Percentiles rank a stretch among this genome's conserved stretches.
These are phyloP conservation scores for Adansonia gregorii DNA, from an alignment of 441 rosid genomes.

Conservation along the genomic window DNA sequence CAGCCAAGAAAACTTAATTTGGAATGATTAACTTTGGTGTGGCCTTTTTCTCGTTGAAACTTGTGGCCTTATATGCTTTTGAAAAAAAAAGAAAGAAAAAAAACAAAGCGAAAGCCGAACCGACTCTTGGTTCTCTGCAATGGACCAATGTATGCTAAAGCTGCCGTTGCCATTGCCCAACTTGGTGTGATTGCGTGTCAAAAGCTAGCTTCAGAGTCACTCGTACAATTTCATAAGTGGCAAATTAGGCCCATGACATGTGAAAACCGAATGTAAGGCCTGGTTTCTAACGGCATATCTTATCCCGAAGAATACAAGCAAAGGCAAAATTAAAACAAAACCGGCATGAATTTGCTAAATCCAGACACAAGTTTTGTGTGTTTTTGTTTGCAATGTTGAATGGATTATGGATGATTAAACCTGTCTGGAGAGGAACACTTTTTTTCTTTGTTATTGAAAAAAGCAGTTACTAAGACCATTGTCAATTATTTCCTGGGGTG, in stretches of 20 bases:
- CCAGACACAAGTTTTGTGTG: background rate
- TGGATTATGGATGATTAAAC: background rate
- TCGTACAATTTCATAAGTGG: conserved; percentile 29
- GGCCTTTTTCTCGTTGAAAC: too few relatives aligned
- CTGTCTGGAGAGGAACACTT: background rate
- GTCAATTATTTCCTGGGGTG: too few relatives aligned
- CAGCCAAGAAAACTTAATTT: background rate
- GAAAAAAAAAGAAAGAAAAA: too few relatives aligned
- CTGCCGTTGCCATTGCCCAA: too few relatives aligned
- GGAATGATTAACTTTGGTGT: background rate
- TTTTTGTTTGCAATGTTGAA: background rate
- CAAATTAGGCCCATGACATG: conserved; percentile 28
- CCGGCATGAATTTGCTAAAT: background rate
- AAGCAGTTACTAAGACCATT: too few relatives aligned
- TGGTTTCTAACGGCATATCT: conserved; percentile 20
- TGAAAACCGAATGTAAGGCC: conserved; percentile 2
- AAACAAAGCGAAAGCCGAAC: conserved; percentile 23
- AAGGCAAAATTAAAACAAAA: background rate
- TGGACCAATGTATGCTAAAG: background rate
- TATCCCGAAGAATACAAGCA: background rate
- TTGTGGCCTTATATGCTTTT: too few relatives aligned
- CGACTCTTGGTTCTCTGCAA: background rate
- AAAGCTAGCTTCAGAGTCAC: conserved; percentile 1
- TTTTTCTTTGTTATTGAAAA: too few relatives aligned
- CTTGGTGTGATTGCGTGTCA: conserved; percentile 26